phyloP scores from a whole-genome alignment of 164 flowering plant genomes.

The Stephania yunnanensis region DNA sequence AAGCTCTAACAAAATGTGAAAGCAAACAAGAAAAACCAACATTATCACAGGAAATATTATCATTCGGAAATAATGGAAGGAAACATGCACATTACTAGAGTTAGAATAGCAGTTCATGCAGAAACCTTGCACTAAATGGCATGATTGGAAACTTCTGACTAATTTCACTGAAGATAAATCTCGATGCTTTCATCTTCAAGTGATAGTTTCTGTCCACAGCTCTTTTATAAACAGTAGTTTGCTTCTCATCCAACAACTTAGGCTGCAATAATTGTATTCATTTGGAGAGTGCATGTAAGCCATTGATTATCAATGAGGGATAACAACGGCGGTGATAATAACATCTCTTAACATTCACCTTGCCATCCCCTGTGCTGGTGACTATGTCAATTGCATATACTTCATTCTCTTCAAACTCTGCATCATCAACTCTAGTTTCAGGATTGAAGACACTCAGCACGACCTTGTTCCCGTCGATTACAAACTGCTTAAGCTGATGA shows the following conservation, averaged over 20 bases:
- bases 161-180: constrained; percentile 95
- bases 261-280: constrained; percentile 49
- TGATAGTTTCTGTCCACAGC: constrained; percentile 92
- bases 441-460: constrained; percentile 66
- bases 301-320: neutral
- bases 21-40: neutral
- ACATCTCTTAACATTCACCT: constrained; percentile 35
- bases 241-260: constrained; percentile 84
- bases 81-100: neutral
- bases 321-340: neutral
- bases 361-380: constrained; percentile 92
- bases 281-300: neutral
- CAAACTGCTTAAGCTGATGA: constrained; percentile 84
- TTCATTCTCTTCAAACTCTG: constrained; percentile 95
- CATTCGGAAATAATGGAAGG: neutral
- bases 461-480: constrained; percentile 85
- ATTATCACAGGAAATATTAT: neutral
- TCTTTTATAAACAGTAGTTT: constrained; percentile 90
- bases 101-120: neutral
- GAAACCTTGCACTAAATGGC: constrained; percentile 90
- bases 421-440: constrained; percentile 87
- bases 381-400: constrained; percentile 95
- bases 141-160: constrained; percentile 86
- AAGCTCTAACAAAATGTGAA: constrained; percentile 36
- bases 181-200: constrained; percentile 91